These are phyloP conservation scores for Arctostaphylos glauca DNA, from an alignment of 148 eudicot genomes.

Conservation along the genomic window DNA sequence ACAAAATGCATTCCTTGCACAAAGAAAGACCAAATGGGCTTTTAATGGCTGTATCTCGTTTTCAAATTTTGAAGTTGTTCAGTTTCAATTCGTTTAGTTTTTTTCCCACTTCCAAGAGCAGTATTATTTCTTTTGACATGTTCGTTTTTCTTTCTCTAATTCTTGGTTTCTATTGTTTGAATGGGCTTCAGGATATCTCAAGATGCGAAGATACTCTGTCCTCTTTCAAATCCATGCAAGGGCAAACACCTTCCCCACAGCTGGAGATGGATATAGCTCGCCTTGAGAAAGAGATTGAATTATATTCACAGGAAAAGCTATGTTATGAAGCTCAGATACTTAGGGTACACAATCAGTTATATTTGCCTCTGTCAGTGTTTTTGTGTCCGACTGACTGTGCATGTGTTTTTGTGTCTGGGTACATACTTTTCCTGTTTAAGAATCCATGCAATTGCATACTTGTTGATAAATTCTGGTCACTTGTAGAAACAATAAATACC, in stretches of 20 bases:
- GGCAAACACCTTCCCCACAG: constrained; percentile 78
- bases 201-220: constrained; percentile 83
- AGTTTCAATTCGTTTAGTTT: not conserved
- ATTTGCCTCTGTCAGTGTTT: not conserved
- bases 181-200: constrained; percentile 67
- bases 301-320: constrained; percentile 67
- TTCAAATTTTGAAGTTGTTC: not conserved
- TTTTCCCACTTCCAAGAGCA: not conserved
- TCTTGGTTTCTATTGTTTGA: constrained; percentile 8
- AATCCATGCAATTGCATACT: not conserved
- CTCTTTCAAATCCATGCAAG: constrained; percentile 67
- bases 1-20: constrained; percentile 3
- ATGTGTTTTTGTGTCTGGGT: not conserved
- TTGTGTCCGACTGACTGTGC: not conserved
- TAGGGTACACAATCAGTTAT: constrained; percentile 44
- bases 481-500: not conserved
- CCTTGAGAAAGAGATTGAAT: constrained; percentile 77
- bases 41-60: constrained; percentile 15
- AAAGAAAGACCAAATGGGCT: not conserved
- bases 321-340: constrained; percentile 98
- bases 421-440: not conserved
- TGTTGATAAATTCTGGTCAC: not conserved
- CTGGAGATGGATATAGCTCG: constrained; percentile 72
- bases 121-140: not conserved
- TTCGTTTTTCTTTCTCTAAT: not conserved